These are phyloP conservation scores for Penicillium chermesinum DNA, from an alignment of 495 filamentous ascomycete species.

Conservation along the genomic window DNA sequence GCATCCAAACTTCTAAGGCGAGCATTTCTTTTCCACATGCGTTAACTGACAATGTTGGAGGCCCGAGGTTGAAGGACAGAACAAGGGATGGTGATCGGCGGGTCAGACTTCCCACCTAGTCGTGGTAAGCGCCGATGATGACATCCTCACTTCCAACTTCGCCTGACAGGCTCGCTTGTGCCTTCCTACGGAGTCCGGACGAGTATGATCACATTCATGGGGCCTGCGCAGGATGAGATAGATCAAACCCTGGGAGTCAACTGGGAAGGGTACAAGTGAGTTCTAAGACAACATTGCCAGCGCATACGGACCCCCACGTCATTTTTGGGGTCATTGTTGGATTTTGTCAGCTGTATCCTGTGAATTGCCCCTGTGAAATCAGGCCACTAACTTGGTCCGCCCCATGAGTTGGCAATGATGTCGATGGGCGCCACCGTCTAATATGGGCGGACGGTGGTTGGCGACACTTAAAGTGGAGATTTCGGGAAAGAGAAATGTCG, in stretches of 20 bases:
- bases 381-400: not conserved
- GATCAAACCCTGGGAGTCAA: too few relatives aligned
- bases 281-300: too few relatives aligned
- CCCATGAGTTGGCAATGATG: conserved; percentile 19
- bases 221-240: too few relatives aligned
- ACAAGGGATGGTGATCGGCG: not conserved
- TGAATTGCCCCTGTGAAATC: not conserved
- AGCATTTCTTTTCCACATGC: not conserved
- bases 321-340: too few relatives aligned
- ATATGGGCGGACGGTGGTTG: conserved; percentile 2
- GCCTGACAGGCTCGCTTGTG: too few relatives aligned
- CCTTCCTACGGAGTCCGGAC: too few relatives aligned
- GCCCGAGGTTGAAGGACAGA: not conserved
- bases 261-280: too few relatives aligned
- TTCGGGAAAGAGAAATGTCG: conserved; percentile 10
- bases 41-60: too few relatives aligned
- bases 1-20: too few relatives aligned
- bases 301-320: too few relatives aligned
- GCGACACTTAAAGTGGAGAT: conserved; percentile 9
- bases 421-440: conserved; percentile 10
- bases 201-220: not conserved
- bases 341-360: too few relatives aligned
- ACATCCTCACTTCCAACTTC: too few relatives aligned
- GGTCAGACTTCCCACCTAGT: not conserved
- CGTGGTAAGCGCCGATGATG: not conserved